Base-by-base conservation (phyloP, 441 rosid genomes). In the Erodium texanum region DNA sequence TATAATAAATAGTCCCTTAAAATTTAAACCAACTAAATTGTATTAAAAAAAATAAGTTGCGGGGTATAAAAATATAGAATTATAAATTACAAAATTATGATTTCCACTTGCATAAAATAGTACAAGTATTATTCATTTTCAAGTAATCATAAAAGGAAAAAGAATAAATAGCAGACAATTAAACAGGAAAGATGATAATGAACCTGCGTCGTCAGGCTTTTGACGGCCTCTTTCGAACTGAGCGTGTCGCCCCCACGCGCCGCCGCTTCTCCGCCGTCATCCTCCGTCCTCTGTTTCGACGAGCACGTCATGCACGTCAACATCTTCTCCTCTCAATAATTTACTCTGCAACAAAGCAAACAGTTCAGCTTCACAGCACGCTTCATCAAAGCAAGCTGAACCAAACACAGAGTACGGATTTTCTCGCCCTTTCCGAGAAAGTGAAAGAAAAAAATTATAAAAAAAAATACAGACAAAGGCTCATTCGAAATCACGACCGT, bases 281-380 rank as follows among this genome's bases (percentile, higher is more conserved):
- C 90, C 4, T 93, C 99, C 14, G 86, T 90, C 43, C 68, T 65
- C 82, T 67, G 74, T 65, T 87, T 85, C 74, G 96, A 85, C 73
- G 96, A 85, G 84, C 99, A 94, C 65, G 99, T 87, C 79, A 94
- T 94, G 77, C 99, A 94, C 75, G 98, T 87, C 75, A 94, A 92
- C 99, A 94, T 94, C 69, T 79, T 72, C 36, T 24, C 56, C 70
- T 18, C 36, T 32, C 59, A 19, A 58, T 24, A 11, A 20, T 15
- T 43, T 36, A 18, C 20, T 38, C 58, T 20, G 43, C 18, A 22
- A 38, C 19, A 36, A 38, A 24, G 29, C 29, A 27, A 27, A 1
- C 1, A 4, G 1, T 27, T 27, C 29, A 27, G 29, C 29, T 27
- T 27, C 3, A 22, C 27, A 68, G 15, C 9, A 34, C 7, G 19